Conservation (phyloP, 106 monocot genomes). For the Cymbidium sinense region DNA sequence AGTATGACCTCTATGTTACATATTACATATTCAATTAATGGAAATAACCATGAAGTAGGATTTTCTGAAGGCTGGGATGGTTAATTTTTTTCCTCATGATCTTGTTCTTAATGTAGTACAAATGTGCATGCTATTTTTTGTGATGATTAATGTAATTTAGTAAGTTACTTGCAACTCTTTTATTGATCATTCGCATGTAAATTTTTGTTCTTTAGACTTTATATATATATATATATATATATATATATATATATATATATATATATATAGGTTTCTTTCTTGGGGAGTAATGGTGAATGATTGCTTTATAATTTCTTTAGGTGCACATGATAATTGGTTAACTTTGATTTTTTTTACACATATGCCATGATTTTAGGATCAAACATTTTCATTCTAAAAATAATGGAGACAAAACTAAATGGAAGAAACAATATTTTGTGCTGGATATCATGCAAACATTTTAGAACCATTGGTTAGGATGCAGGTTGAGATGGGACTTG, state of each 20-base stretch:
- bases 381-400: background rate
- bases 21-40: background rate
- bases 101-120: no score
- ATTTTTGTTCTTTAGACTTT: no score
- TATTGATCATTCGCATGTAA: no score
- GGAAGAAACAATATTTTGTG: background rate
- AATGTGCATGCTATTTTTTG: no score
- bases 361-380: background rate
- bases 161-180: no score
- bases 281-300: no score
- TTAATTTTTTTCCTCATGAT: no score
- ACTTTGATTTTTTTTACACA: background rate
- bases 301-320: background rate
- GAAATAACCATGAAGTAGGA: background rate
- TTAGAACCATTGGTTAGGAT: background rate
- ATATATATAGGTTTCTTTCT: no score
- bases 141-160: no score
- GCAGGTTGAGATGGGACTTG: background rate
- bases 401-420: background rate
- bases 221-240: no score
- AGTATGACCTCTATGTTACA: constrained; percentile 17
- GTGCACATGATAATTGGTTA: background rate
- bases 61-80: background rate
- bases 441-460: background rate
- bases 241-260: no score